phyloP scores from a whole-genome alignment of 257 asterid species.

The Eucommia ulmoides region DNA sequence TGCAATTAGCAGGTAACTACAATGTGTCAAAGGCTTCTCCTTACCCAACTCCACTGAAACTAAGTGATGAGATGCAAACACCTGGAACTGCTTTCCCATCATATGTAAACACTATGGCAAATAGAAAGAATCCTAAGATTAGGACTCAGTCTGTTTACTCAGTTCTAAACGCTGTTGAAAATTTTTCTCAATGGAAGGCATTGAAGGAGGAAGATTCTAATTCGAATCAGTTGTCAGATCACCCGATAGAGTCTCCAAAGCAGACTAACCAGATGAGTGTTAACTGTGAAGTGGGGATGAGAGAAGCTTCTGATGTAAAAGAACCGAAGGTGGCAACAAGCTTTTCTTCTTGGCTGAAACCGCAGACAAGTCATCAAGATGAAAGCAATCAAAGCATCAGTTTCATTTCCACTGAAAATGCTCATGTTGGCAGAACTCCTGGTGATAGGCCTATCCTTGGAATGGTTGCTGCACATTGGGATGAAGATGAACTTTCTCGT shows the following conservation, averaged over 20 bases:
- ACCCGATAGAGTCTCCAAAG: slow-evolving; percentile 15
- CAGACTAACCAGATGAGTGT: slow-evolving; percentile 17
- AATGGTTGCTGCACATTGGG: slow-evolving; percentile 90
- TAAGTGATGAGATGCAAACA: slow-evolving; percentile 80
- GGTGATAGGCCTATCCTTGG: slow-evolving; percentile 88
- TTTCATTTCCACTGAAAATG: slow-evolving; percentile 14
- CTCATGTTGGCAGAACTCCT: slow-evolving; percentile 24
- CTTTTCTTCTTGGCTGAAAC: slow-evolving; percentile 53
- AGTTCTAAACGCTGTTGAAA: slow-evolving; percentile 33
- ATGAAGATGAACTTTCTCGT: slow-evolving; percentile 42
- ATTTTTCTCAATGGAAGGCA: slow-evolving; percentile 26
- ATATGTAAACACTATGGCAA: slow-evolving; percentile 27
- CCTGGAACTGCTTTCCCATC: slow-evolving; percentile 85
- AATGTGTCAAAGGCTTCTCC: slow-evolving; percentile 37
- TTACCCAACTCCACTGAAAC: slow-evolving; percentile 63
- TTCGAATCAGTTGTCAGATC: slow-evolving; percentile 12
- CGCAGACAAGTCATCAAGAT: slow-evolving; percentile 23
- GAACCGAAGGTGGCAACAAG: slow-evolving; percentile 33
- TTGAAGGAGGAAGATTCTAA: slow-evolving; percentile 27
- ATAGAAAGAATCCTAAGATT: slow-evolving; percentile 34
- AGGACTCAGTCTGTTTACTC: slow-evolving; percentile 64
- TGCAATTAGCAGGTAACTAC: slow-evolving; percentile 18
- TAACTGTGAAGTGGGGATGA: slow-evolving; percentile 10
- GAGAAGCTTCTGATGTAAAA: slow-evolving; percentile 22
- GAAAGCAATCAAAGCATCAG: slow-evolving; percentile 13